Base-by-base conservation (phyloP, 148 eudicot genomes). In the Drosera capensis region DNA sequence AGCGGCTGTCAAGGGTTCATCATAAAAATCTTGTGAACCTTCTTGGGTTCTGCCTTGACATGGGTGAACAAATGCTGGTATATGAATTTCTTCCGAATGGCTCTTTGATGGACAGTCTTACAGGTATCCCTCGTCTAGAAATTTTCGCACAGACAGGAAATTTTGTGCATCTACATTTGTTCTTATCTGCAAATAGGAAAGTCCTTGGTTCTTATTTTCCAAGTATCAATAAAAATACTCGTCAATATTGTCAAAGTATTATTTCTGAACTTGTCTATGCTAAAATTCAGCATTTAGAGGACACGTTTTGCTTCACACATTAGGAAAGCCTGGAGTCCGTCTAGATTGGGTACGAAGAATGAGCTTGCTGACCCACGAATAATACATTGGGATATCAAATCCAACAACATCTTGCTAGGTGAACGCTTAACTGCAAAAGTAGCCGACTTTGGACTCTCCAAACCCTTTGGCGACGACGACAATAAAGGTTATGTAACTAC, bases 1-100 rank as follows among this genome's bases (percentile, higher is more conserved):
- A 86, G 63, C 95, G 80, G 55, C 65, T 86, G 36, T 86, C 95
- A 16, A 80, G 95, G 63, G 83, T 86, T 54, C 95, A 86, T 64
- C 95, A 86, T 65, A 86, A 73, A 66, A 86, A 86, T 52, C 79
- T 86, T 21, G 93, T 81, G 43, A 68, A 71, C 49, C 95, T 86
- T 21, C 48, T 81, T 11, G 95, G 95, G 12, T 86, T 81, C 74
- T 81, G 95, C 63, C 75, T 66, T 46, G 86, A 78, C 24, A 73
- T 73, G 49, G 80, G 68, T 20, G 95, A 86, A 59, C 87, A 81
- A 37, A 81, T 79, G 73, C 59, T 86, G 40, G 93, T 86, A 2
- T 86, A 86, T 44, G 95, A 86, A 51, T 86, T 42, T 55, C 62
- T 86, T 47, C 48, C 92, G n/a, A 86, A 86, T 51, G 95, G 95